phyloP scores from a whole-genome alignment of 768 basidiomycete genomes.

The Hypsizygus marmoreus region DNA sequence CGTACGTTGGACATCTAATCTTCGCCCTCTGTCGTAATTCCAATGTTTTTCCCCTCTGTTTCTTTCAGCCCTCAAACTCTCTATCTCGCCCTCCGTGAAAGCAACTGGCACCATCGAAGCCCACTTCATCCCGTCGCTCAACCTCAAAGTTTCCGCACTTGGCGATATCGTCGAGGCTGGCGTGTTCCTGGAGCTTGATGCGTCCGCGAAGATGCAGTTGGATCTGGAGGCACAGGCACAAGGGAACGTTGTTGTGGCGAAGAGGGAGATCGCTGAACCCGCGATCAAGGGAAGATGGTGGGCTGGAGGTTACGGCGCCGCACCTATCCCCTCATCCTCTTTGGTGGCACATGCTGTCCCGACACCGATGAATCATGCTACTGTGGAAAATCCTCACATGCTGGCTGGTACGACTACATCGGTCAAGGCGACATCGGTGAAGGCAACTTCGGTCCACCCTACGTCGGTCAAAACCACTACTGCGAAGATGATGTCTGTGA shows the following conservation, averaged over 20 bases:
- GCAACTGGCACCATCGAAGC: slow-evolving; percentile 44
- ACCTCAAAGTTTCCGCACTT: slow-evolving; percentile 46
- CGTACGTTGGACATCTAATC: slow-evolving; percentile 36
- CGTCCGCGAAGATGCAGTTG: slow-evolving; percentile 32
- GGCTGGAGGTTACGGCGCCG: no score
- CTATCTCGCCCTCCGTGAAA: slow-evolving; percentile 39
- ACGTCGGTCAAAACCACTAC: neutral
- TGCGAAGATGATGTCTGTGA: neutral
- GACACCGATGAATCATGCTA: no score
- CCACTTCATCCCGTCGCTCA: slow-evolving; percentile 51
- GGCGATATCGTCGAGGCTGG: slow-evolving; percentile 34
- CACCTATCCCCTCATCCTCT: no score
- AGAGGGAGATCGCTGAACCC: slow-evolving; percentile 4
- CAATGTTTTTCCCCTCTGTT: neutral
- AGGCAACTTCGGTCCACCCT: neutral
- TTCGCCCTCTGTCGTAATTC: neutral
- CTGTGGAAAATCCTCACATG: neutral
- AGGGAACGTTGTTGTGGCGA: slow-evolving; percentile 13
- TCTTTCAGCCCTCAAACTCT: slow-evolving; percentile 39
- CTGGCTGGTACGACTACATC: neutral
- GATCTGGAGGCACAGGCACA: slow-evolving; percentile 22
- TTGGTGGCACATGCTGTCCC: no score
- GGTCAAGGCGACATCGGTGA: neutral
- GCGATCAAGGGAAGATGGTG: slow-evolving; percentile 3
- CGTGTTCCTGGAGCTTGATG: slow-evolving; percentile 45